phyloP scores from a whole-genome alignment of 257 asterid species.

The Voacanga thouarsii region DNA sequence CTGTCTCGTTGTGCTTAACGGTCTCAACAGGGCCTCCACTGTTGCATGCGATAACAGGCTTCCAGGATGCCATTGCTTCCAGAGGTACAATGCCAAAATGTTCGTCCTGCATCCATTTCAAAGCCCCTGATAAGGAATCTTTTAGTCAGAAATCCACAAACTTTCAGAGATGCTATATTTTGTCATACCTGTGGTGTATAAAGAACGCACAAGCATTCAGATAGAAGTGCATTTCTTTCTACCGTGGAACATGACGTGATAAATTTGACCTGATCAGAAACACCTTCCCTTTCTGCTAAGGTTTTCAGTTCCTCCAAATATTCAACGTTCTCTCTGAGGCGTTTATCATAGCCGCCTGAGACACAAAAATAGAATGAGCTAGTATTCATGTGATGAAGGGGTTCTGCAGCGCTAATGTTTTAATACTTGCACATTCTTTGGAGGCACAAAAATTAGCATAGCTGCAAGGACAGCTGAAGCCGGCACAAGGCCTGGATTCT shows the following conservation, averaged over 20 bases:
- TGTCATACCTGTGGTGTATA: constrained; percentile 81
- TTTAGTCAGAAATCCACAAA: not conserved
- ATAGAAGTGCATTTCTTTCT: constrained; percentile 70
- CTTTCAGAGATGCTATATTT: not conserved
- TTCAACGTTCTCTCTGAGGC: constrained; percentile 86
- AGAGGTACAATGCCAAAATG: constrained; percentile 97
- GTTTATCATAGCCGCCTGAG: constrained; percentile 87
- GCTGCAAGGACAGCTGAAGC: no score
- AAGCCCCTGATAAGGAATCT: not conserved
- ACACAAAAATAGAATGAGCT: not conserved
- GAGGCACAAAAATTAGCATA: no score
- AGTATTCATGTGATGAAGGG: no score
- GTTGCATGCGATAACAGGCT: constrained; percentile 79
- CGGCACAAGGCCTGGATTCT: no score
- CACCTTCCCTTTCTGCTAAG: constrained; percentile 72
- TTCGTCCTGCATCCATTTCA: constrained; percentile 51
- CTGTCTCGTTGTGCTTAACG: constrained; percentile 60
- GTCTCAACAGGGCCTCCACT: constrained; percentile 97
- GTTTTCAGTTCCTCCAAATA: constrained; percentile 72
- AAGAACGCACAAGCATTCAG: constrained; percentile 72
- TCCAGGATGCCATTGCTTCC: constrained; percentile 95
- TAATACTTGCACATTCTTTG: no score
- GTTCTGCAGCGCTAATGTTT: not conserved
- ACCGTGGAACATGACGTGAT: constrained; percentile 84
- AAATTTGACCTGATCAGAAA: constrained; percentile 57